Conservation (phyloP, 2,329 filamentous ascomycete species). For the Aspergillus fumigatus region DNA sequence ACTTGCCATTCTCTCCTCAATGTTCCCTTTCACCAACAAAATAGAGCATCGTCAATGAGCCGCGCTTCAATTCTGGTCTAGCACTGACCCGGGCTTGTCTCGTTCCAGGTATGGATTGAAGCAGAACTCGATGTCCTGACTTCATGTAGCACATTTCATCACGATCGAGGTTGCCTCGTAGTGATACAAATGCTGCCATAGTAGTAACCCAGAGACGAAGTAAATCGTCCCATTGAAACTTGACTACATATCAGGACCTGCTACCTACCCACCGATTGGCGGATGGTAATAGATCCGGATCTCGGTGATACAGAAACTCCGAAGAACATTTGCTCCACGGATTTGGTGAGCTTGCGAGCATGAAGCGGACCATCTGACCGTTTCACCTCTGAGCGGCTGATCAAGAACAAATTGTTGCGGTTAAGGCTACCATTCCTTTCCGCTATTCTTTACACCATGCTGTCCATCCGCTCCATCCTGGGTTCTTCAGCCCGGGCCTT, state of each 20-base stretch:
- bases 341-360: not conserved
- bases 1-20: too few relatives aligned
- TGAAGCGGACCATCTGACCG: not conserved
- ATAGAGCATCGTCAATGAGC: too few relatives aligned
- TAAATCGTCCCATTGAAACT: not conserved
- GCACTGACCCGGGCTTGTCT: too few relatives aligned
- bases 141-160: too few relatives aligned
- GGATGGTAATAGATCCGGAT: not conserved
- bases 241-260: too few relatives aligned
- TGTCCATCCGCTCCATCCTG: constrained; percentile 32
- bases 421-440: not conserved
- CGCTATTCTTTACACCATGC: constrained; percentile 22
- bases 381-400: not conserved
- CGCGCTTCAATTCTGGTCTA: too few relatives aligned
- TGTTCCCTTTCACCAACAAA: too few relatives aligned
- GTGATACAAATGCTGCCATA: not conserved
- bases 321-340: constrained; percentile 24
- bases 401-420: not conserved
- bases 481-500: constrained; percentile 27
- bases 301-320: constrained; percentile 28
- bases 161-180: too few relatives aligned
- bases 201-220: not conserved
- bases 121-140: too few relatives aligned
- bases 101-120: too few relatives aligned
- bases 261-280: too few relatives aligned